phyloP scores from a whole-genome alignment of 345 rosid species.

The Hibiscus trionum region DNA sequence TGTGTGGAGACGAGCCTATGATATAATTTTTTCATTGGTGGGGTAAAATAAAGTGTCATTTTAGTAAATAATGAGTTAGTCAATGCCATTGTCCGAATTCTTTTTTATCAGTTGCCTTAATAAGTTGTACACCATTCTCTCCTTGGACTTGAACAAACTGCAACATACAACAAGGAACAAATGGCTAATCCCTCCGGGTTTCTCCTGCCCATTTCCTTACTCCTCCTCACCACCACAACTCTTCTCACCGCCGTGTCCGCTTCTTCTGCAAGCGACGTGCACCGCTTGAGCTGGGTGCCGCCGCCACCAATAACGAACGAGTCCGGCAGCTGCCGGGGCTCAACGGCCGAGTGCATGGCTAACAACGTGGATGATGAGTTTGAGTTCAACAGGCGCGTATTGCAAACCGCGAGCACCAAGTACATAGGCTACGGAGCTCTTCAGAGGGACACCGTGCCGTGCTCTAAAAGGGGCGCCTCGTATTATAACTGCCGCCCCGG shows the following conservation, averaged over 20 bases:
- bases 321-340: conserved; percentile 17
- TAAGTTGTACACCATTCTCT: too few relatives aligned
- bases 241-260: conserved; percentile 22
- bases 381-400: too few relatives aligned
- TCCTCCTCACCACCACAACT: conserved; percentile 15
- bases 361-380: too few relatives aligned
- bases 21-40: too few relatives aligned
- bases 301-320: conserved; percentile 14
- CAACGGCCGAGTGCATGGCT: too few relatives aligned
- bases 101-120: too few relatives aligned
- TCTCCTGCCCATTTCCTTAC: conserved; percentile 18
- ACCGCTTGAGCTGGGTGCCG: conserved; percentile 31
- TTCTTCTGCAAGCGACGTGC: conserved; percentile 15
- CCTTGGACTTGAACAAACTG: background rate
- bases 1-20: too few relatives aligned
- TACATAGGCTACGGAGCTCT: conserved; percentile 59
- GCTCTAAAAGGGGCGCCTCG: conserved; percentile 74
- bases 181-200: conserved; percentile 34
- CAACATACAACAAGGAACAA: background rate
- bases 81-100: too few relatives aligned
- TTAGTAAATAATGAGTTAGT: too few relatives aligned
- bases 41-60: too few relatives aligned
- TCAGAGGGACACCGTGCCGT: conserved; percentile 60
- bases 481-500: conserved; percentile 79
- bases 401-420: too few relatives aligned